phyloP scores from a whole-genome alignment of 2,329 filamentous ascomycete species.

The Basipetospora chlamydospora region DNA sequence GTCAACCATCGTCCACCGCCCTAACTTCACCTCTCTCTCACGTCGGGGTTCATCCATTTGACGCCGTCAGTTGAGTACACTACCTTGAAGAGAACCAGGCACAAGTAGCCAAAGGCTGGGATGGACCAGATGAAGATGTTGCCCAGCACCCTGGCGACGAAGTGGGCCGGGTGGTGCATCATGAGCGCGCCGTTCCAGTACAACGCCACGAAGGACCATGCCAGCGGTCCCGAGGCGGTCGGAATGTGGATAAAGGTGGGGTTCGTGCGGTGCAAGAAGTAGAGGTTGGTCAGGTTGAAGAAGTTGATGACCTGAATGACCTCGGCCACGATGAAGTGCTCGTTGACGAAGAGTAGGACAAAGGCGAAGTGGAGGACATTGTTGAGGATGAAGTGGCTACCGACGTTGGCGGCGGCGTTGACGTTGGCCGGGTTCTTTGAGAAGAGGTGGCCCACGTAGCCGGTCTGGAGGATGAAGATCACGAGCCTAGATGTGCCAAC shows the following conservation, averaged over 20 bases:
- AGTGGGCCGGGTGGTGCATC: conserved; percentile 48
- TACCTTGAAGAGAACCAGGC: conserved; percentile 59
- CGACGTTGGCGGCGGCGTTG: conserved; percentile 63
- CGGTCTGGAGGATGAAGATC: conserved; percentile 60
- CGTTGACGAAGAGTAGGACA: conserved; percentile 68
- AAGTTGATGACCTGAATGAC: conserved; percentile 68
- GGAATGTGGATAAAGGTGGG: conserved; percentile 64
- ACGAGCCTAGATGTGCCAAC: too few species aligned
- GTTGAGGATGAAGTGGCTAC: conserved; percentile 71
- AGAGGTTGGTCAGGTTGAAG: conserved; percentile 62
- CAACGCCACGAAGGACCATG: conserved; percentile 71
- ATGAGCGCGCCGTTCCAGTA: conserved; percentile 84
- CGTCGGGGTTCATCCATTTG: too few species aligned
- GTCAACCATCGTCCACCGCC: conserved; percentile 9
- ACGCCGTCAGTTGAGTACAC: too few species aligned
- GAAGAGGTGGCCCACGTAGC: conserved; percentile 67
- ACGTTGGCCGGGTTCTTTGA: conserved; percentile 47
- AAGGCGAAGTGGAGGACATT: conserved; percentile 74
- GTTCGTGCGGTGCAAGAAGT: conserved; percentile 64
- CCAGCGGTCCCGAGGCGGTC: conserved; percentile 62
- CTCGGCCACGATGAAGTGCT: conserved; percentile 62
- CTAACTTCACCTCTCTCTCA: too few species aligned
- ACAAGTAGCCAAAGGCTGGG: conserved; percentile 61
- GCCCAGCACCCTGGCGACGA: conserved; percentile 64
- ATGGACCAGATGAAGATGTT: conserved; percentile 84